These are phyloP conservation scores for Phoenix roebelenii DNA, from an alignment of 176 grass and related monocot genomes.

Conservation along the genomic window DNA sequence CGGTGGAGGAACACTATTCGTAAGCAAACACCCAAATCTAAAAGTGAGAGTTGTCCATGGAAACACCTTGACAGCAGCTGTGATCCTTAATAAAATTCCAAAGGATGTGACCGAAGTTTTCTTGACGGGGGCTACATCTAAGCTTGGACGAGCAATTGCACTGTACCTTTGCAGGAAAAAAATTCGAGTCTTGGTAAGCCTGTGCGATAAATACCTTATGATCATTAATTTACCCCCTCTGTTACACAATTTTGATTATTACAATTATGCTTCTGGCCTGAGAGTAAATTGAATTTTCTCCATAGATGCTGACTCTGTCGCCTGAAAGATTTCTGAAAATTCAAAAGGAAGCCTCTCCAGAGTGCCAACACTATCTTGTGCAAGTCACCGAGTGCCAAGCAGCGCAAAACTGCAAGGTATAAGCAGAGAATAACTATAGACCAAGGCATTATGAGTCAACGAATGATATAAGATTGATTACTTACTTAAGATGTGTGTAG, in stretches of 20 bases:
- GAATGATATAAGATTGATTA: too few relatives aligned
- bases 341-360: constrained; percentile 58
- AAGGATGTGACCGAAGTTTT: constrained; percentile 55
- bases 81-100: constrained; percentile 82
- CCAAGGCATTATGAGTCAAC: too few relatives aligned
- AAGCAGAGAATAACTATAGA: too few relatives aligned
- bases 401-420: constrained; percentile 70
- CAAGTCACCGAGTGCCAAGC: constrained; percentile 89
- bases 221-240: too few relatives aligned
- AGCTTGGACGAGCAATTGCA: constrained; percentile 80
- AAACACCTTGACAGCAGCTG: constrained; percentile 88
- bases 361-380: constrained; percentile 61
- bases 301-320: constrained; percentile 76
- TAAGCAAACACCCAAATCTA: constrained; percentile 57
- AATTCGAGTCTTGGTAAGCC: constrained; percentile 55
- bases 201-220: too few relatives aligned
- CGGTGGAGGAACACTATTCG: constrained; percentile 75
- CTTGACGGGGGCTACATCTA: constrained; percentile 85
- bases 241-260: too few relatives aligned
- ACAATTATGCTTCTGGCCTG: too few relatives aligned
- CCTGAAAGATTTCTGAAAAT: constrained; percentile 71
- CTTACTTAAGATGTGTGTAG: too few relatives aligned
- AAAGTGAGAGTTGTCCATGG: constrained; percentile 79
- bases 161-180: constrained; percentile 77
- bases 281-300: not conserved